Evolutionary conservation across 2,329 filamentous ascomycete genomes (phyloP).

Genomic region (Scorias spongiosa): DNA sequence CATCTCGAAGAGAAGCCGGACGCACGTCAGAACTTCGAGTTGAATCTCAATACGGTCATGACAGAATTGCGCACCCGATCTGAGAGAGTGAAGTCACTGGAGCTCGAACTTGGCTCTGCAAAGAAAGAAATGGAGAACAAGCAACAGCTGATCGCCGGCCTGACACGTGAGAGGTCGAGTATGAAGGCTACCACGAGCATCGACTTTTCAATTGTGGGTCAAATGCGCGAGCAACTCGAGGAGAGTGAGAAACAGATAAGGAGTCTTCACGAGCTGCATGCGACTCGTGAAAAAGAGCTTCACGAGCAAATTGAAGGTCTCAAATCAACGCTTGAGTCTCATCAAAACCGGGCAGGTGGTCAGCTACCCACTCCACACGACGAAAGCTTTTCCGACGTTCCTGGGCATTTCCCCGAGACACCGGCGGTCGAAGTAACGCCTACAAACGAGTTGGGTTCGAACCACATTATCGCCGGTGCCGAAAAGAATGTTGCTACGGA

Average conservation of each 20-base stretch:
- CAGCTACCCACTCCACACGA: constrained; percentile 10
- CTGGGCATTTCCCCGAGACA: constrained; percentile 24
- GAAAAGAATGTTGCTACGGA: constrained; percentile 1
- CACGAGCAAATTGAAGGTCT: constrained; percentile 55
- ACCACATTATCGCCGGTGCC: constrained; percentile 10
- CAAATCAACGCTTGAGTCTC: constrained; percentile 36
- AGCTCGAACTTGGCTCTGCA: constrained; percentile 64
- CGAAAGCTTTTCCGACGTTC: constrained; percentile 16
- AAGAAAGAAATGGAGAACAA: constrained; percentile 97
- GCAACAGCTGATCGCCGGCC: constrained; percentile 84
- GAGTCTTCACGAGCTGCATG: constrained; percentile 56
- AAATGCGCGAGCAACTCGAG: constrained; percentile 74
- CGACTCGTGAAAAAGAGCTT: constrained; percentile 60
- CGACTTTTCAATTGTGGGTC: constrained; percentile 80
- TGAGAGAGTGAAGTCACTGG: constrained; percentile 78
- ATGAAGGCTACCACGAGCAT: constrained; percentile 66
- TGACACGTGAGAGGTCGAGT: constrained; percentile 85
- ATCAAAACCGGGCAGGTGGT: constrained; percentile 7
- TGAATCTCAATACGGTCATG: constrained; percentile 83
- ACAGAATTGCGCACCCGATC: constrained; percentile 77
- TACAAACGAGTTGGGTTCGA: constrained; percentile 15
- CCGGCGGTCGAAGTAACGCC: constrained; percentile 14
- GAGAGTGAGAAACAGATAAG: constrained; percentile 68
- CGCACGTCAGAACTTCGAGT: constrained; percentile 78
- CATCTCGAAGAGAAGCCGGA: constrained; percentile 73